Percentiles rank a stretch among this genome's conserved stretches.
Conservation (phyloP, 805 yeast species). For the Spathaspora arborariae region DNA sequence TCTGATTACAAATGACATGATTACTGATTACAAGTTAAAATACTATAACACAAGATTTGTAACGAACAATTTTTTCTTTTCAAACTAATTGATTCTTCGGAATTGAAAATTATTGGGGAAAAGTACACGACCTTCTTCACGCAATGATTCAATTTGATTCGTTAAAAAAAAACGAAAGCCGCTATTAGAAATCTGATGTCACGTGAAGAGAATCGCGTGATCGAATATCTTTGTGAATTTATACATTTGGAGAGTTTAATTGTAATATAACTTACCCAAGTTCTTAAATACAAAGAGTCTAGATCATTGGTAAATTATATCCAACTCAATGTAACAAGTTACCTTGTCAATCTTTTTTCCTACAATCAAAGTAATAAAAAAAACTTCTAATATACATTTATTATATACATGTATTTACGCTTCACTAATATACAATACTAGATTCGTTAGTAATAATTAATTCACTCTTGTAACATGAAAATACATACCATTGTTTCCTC, state of each 20-base stretch:
- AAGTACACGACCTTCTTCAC: background rate
- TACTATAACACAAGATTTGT: background rate
- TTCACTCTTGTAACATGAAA: background rate
- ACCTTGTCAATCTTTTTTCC: too few relatives aligned
- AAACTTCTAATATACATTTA: constrained; percentile 2
- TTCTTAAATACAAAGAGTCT: too few relatives aligned
- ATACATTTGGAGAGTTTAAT: too few relatives aligned
- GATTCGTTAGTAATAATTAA: constrained; percentile 21
- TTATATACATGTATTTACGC: constrained; percentile 13
- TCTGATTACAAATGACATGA: constrained; percentile 82
- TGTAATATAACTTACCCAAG: too few relatives aligned
- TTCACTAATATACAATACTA: constrained; percentile 43
- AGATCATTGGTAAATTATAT: too few relatives aligned
- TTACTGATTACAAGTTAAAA: background rate
- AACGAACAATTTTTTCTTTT: background rate
- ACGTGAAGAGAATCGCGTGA: background rate
- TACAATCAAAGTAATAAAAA: background rate
- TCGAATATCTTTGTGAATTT: background rate
- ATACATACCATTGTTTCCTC: constrained; percentile 79
- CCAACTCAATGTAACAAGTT: too few relatives aligned
- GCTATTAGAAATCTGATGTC: background rate
- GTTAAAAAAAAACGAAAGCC: background rate
- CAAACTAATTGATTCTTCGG: background rate
- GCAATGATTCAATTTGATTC: background rate
- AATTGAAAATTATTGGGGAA: background rate